These are phyloP conservation scores for Microcos paniculata DNA, from an alignment of 345 rosid genomes.

Conservation along the genomic window DNA sequence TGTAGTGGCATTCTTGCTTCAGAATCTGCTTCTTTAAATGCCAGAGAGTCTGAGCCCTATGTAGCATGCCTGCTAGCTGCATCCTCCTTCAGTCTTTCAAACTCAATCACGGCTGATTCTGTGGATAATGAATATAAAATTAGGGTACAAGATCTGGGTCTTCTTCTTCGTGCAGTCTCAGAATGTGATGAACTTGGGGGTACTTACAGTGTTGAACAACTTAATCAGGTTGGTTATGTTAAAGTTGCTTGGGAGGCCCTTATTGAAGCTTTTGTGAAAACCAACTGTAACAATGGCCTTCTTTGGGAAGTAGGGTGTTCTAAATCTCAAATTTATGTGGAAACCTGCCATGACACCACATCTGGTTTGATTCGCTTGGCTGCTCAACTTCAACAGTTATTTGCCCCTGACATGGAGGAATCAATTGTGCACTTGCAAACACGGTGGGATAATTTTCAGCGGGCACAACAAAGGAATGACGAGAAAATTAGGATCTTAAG, in stretches of 20 bases:
- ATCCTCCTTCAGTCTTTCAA: constrained; percentile 68
- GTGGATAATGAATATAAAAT: constrained; percentile 51
- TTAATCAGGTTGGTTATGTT: constrained; percentile 63
- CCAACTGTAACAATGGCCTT: constrained; percentile 51
- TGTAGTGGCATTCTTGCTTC: constrained; percentile 19
- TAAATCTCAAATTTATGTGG: constrained; percentile 60
- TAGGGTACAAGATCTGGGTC: constrained; percentile 78
- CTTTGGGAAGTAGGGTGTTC: constrained; percentile 81
- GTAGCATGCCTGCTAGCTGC: constrained; percentile 87
- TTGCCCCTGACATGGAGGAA: constrained; percentile 94
- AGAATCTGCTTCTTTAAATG: constrained; percentile 27
- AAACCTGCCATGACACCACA: constrained; percentile 89
- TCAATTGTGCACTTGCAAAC: constrained; percentile 78
- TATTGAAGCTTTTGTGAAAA: constrained; percentile 62
- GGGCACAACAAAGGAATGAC: constrained; percentile 44
- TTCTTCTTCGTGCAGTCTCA: constrained; percentile 63
- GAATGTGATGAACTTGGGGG: constrained; percentile 49
- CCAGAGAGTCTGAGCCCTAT: constrained; percentile 35
- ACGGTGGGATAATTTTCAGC: constrained; percentile 70
- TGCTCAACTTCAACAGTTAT: constrained; percentile 73
- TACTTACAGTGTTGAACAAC: constrained; percentile 58
- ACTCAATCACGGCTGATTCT: constrained; percentile 37
- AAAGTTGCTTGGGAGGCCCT: constrained; percentile 79
- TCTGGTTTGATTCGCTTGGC: constrained; percentile 70
- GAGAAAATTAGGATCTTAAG: constrained; percentile 26